A percentile compares a stretch with the other conserved stretches of the same genome.
phyloP scores from a whole-genome alignment of 2,329 filamentous ascomycete species.

The Helotiales sp. region DNA sequence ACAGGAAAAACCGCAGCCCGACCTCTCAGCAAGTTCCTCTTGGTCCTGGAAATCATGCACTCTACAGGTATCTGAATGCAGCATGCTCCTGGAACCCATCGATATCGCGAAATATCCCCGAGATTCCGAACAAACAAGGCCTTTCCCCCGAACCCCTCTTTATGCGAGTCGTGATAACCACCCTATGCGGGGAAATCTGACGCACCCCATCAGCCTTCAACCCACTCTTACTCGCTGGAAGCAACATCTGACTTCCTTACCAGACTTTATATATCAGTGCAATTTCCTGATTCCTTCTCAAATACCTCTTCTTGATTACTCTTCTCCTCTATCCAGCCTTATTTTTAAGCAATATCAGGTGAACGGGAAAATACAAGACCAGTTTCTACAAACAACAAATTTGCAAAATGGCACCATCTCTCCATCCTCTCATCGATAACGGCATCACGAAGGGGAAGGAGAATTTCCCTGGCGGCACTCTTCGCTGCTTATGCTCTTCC shows the following conservation, averaged over 20 bases:
- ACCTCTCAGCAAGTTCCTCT: not conserved
- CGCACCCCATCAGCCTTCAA: constrained; percentile 1
- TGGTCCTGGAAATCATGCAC: not conserved
- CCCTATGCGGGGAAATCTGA: constrained; percentile 7
- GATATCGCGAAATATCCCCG: not conserved
- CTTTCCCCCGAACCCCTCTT: constrained; percentile 2
- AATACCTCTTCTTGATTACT: not conserved
- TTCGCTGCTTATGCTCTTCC: constrained; percentile 63
- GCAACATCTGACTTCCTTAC: not conserved
- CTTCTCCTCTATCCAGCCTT: not conserved
- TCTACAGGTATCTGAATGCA: not conserved
- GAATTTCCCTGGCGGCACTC: constrained; percentile 62
- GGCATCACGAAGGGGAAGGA: constrained; percentile 61
- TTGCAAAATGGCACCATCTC: constrained; percentile 47
- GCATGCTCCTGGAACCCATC: not conserved
- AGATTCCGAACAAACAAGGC: constrained; percentile 5
- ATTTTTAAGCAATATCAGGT: not conserved
- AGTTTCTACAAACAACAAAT: not conserved
- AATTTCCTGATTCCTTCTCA: not conserved
- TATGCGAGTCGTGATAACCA: not conserved
- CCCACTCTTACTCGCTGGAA: not conserved
- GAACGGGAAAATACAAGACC: not conserved
- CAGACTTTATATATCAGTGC: not conserved
- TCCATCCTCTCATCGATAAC: constrained; percentile 68
- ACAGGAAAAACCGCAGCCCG: not conserved